Conservation (phyloP, 2,329 filamentous ascomycete species). For the Emericellopsis cladophorae region DNA sequence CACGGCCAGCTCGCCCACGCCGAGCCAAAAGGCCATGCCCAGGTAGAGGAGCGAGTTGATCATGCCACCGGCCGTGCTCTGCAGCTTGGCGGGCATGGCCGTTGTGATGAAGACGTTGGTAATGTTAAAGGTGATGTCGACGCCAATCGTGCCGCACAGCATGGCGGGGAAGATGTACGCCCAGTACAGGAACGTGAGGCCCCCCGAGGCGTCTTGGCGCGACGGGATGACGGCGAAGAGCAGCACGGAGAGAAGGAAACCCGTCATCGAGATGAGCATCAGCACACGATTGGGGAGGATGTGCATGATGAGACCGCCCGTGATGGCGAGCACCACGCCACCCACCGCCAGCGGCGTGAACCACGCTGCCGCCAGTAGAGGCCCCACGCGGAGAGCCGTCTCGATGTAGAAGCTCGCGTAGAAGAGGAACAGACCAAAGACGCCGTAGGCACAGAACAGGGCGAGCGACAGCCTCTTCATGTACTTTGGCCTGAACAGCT, state of each 20-base stretch:
- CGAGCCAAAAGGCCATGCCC: conserved; percentile 59
- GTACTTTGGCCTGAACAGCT: conserved; percentile 56
- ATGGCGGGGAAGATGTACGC: conserved; percentile 60
- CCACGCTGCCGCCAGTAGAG: conserved; percentile 55
- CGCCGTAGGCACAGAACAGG: conserved; percentile 56
- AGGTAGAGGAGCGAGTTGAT: conserved; percentile 61
- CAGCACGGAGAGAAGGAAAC: conserved; percentile 43
- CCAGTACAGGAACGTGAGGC: conserved; percentile 42
- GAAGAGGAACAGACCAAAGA: conserved; percentile 54
- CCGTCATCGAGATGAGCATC: conserved; percentile 46
- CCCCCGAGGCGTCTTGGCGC: conserved; percentile 22
- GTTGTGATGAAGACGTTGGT: conserved; percentile 70
- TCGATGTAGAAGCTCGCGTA: conserved; percentile 50
- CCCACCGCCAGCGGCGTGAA: conserved; percentile 55
- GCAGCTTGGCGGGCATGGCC: conserved; percentile 49
- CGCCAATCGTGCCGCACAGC: conserved; percentile 56
- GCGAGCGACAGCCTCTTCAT: conserved; percentile 51
- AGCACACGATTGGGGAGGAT: conserved; percentile 49
- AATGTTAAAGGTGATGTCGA: conserved; percentile 66
- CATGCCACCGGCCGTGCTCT: conserved; percentile 60
- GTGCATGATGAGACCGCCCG: conserved; percentile 56
- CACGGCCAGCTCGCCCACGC: conserved; percentile 53
- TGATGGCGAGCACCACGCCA: conserved; percentile 47
- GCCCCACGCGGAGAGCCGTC: conserved; percentile 42
- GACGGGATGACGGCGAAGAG: conserved; percentile 53